A percentile compares a stretch with the other conserved stretches of the same genome.
Evolutionary conservation across 805 yeast species (phyloP).

Genomic region (Grigorovia transvaalensis): DNA sequence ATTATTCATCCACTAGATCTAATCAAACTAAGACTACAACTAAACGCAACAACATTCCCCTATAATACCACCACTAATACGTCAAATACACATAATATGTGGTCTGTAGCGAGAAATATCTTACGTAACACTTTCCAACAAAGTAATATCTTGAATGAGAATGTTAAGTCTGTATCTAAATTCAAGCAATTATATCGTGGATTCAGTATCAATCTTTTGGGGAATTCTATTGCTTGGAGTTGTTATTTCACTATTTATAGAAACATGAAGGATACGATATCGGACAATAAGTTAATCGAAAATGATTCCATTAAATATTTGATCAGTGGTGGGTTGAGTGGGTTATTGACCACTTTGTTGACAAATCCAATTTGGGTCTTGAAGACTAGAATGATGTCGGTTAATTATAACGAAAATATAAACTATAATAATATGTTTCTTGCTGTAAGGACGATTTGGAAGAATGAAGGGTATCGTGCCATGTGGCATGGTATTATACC

Average conservation of each 20-base stretch:
- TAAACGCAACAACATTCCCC: constrained; percentile 28
- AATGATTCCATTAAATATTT: constrained; percentile 36
- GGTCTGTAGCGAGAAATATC: constrained; percentile 7
- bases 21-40: constrained; percentile 72
- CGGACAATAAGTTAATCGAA: background rate
- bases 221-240: constrained; percentile 85
- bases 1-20: constrained; percentile 86
- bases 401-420: constrained; percentile 11
- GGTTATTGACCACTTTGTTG: constrained; percentile 57
- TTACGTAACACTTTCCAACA: constrained; percentile 1
- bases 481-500: constrained; percentile 71
- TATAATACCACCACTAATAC: too few species aligned
- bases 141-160: constrained; percentile 1
- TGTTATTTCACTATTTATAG: constrained; percentile 73
- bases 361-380: constrained; percentile 96
- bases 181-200: constrained; percentile 54
- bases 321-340: constrained; percentile 56
- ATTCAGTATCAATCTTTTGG: constrained; percentile 65
- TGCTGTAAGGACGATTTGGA: constrained; percentile 41
- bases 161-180: background rate
- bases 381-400: constrained; percentile 77
- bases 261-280: constrained; percentile 38
- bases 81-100: background rate
- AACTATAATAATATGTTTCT: constrained; percentile 44
- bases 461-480: constrained; percentile 47